Conservation (phyloP, 495 filamentous ascomycete genomes). For the Jackrogersella multiformis region DNA sequence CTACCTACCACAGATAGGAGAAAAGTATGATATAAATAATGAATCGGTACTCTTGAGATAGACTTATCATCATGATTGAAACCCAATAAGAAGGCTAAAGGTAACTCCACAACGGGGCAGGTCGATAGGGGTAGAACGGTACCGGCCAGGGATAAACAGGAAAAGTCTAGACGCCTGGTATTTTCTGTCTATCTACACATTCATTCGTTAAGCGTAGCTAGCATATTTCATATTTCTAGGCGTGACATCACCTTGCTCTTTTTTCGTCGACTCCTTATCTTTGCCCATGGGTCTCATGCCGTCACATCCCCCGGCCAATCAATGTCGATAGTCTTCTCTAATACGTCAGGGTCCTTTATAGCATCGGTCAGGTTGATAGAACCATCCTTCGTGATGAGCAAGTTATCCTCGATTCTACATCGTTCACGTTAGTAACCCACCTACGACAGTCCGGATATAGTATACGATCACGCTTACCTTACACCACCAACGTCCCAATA, state of each 20-base stretch:
- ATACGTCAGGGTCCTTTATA: constrained; percentile 74
- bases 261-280: neutral
- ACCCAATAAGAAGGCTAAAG: too few relatives aligned
- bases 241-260: neutral
- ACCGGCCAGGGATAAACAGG: neutral
- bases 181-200: neutral
- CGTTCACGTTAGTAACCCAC: neutral
- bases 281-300: neutral
- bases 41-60: too few relatives aligned
- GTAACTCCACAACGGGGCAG: neutral
- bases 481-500: constrained; percentile 95
- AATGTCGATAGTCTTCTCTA: constrained; percentile 66
- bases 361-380: constrained; percentile 82
- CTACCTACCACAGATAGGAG: too few relatives aligned
- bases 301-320: constrained; percentile 36
- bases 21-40: too few relatives aligned
- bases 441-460: neutral
- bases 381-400: constrained; percentile 80
- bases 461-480: constrained; percentile 49
- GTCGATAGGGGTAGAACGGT: neutral
- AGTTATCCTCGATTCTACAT: constrained; percentile 69
- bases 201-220: neutral
- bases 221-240: neutral
- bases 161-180: neutral
- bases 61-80: too few relatives aligned